Percentiles rank a stretch among this genome's conserved stretches.
Conservation (phyloP, 805 yeast genomes). For the Wickerhamomyces bisporus region DNA sequence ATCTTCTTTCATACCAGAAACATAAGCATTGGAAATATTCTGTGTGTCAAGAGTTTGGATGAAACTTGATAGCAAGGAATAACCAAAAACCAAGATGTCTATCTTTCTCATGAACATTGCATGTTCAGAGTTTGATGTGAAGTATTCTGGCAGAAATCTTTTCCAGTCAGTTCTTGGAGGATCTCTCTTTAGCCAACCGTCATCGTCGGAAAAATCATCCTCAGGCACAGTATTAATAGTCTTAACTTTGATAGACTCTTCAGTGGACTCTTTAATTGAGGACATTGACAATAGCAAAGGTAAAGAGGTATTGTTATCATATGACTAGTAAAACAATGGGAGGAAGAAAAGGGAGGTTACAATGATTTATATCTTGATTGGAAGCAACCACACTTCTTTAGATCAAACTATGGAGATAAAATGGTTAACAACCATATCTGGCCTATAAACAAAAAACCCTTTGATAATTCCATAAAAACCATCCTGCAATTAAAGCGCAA, state of each 20-base stretch:
- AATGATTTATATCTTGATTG: too few relatives aligned
- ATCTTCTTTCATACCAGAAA: constrained; percentile 55
- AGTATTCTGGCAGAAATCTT: constrained; percentile 9
- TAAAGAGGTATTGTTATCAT: too few relatives aligned
- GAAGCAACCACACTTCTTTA: too few relatives aligned
- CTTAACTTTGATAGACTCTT: background rate
- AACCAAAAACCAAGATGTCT: constrained; percentile 46
- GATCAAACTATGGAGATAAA: too few relatives aligned
- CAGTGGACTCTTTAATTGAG: too few relatives aligned
- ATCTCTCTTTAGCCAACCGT: constrained; percentile 4
- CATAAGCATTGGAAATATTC: constrained; percentile 60
- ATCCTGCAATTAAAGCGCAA: too few relatives aligned
- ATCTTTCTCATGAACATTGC: constrained; percentile 41
- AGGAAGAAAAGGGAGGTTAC: too few relatives aligned
- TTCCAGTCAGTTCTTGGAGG: constrained; percentile 9
- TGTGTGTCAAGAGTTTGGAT: constrained; percentile 57
- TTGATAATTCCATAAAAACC: too few relatives aligned
- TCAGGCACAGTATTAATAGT: background rate
- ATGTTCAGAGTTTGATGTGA: constrained; percentile 27
- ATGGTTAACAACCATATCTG: too few relatives aligned
- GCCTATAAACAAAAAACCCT: too few relatives aligned
- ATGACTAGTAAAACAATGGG: too few relatives aligned
- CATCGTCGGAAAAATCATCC: background rate
- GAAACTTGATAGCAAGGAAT: constrained; percentile 58
- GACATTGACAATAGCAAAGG: background rate